Percentiles rank a stretch among this genome's conserved stretches.
phyloP scores from a whole-genome alignment of 202 grass and related monocot species.

The Musa balbisiana region DNA sequence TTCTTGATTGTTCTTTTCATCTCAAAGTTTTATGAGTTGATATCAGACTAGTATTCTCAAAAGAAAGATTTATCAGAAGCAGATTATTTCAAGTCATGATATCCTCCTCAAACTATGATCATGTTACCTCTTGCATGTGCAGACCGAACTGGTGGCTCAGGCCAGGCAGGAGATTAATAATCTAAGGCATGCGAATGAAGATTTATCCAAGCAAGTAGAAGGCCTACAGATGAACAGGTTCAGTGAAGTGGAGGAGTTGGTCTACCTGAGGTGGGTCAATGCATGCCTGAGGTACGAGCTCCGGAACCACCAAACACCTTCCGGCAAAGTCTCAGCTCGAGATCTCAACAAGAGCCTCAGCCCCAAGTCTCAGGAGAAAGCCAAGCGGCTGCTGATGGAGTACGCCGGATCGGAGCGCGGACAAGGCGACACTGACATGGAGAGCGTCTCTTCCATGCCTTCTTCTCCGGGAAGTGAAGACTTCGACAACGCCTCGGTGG shows the following conservation, averaged over 20 bases:
- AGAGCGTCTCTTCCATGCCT: constrained; percentile 68
- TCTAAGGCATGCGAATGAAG: constrained; percentile 63
- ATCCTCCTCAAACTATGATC: too few relatives aligned
- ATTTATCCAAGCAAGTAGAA: constrained; percentile 94
- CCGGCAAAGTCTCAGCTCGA: constrained; percentile 54
- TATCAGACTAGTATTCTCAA: too few relatives aligned
- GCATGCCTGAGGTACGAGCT: constrained; percentile 83
- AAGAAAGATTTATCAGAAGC: too few relatives aligned
- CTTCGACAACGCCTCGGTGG: constrained; percentile 75
- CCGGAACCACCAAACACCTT: constrained; percentile 64
- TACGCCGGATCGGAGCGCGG: constrained; percentile 78
- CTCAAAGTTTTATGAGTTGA: too few relatives aligned
- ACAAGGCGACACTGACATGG: constrained; percentile 80
- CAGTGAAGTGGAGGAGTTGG: constrained; percentile 87
- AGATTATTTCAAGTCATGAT: too few relatives aligned
- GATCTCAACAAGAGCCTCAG: constrained; percentile 82
- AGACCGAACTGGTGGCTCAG: constrained; percentile 67
- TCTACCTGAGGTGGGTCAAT: constrained; percentile 95
- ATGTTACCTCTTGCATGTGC: constrained; percentile 4
- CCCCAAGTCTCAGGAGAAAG: constrained; percentile 70
- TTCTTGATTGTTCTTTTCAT: too few relatives aligned
- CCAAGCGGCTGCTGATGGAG: constrained; percentile 73
- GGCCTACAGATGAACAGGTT: constrained; percentile 91
- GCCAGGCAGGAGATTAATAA: constrained; percentile 72
- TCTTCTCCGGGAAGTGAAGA: constrained; percentile 75